Base-by-base conservation (phyloP, 2,329 filamentous ascomycete species). In the Claviceps capensis region DNA sequence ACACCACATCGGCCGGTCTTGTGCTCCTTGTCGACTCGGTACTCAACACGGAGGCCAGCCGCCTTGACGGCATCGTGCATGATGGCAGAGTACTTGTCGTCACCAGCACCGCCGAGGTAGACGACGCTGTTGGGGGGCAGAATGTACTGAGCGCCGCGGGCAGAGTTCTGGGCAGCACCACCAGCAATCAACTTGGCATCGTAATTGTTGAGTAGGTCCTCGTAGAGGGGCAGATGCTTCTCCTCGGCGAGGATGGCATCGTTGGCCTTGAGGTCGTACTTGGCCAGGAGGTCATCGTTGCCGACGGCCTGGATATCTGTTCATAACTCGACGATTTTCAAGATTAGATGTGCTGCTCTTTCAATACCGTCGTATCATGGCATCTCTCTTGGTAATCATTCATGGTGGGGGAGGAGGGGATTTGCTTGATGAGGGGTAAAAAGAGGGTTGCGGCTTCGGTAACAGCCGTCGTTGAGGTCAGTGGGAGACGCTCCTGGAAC, bases 151-250 rank as follows among this genome's bases (percentile, higher is more conserved):
- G 91, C 93, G 61, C 93, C 93, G 65, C 93, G 85, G 61, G 93
- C 91, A 51, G 89, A 94, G 80, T 98, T 98, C 75, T 98, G 93
- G 34, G 93, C 93, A 52, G 93, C 93, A 64, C 93, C 93, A 59
- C 93, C 93, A 51, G 93, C 89, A 66, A 97, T 93, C 67, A 97
- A 78, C 74, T 95, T 94, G 57, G 91, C 91, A 62, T 93, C 82
- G 73, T 83, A 88, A 78, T 93, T 91, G 72, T 86, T 85, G 62
- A 96, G 81, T 60, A 97, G 81, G 65, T 98, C 93, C 67, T 97
- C 90, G 71, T 89, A 98, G 65, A 98, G 79, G 46, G 78, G 81
- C 66, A 85, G 77, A 73, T 98, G 93, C 76, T 95, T 85, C 66
- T 88, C 82, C 70, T 95, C 88, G 52, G 91, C 91, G 55, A 98